Base-by-base conservation (phyloP, 352 stramenopile species). In the Aphanomyces invadans region DNA sequence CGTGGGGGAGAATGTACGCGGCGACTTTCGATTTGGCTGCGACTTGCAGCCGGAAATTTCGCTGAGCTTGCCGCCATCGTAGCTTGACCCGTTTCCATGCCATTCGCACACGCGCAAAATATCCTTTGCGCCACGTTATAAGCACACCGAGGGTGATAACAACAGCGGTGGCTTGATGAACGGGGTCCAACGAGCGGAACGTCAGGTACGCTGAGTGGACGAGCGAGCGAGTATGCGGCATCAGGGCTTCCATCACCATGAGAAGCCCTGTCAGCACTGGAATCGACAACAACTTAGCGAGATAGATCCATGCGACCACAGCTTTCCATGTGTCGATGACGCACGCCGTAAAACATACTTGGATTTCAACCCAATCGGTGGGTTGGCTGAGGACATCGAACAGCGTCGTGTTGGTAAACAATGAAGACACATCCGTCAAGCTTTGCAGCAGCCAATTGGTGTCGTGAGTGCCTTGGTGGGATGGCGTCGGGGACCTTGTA, bases 351-450 rank as follows among this genome's bases (percentile, higher is more conserved):
- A 92, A 62, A 1, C 81, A 76, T 2, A 74, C 57, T 12, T 77
- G 80, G 57, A 93, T 86, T n/a, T 67, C 82, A 17, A 55, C 32
- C 82, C 82, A 93, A 53, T 90, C 73, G 11, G 81, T 83, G 19
- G 49, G 49, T 57, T 57, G 49, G 49, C 12, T 38, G 49, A 57
- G 49, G 19, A 57, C 7, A 19, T 3, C 49, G 19, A 26, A 26
- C 23, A 32, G n/a, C 29, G 49, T 57, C 19, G 15, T 38, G 23
- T 52, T 52, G 4, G 44, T 9, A 19, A 52, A 25, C 44, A 7
- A 7, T 7, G 36, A 42, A 15, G 7, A 42, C 36, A 15, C 36
- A 42, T 42, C 36, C 36, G 36, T 42, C 36, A 42, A 42, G 36
- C 15, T 15, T 15, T 42, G 7, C 36, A 7, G 15, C 36, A 42